Base-by-base conservation (phyloP, 2,329 filamentous ascomycete species). In the Cladosporium phlei region DNA sequence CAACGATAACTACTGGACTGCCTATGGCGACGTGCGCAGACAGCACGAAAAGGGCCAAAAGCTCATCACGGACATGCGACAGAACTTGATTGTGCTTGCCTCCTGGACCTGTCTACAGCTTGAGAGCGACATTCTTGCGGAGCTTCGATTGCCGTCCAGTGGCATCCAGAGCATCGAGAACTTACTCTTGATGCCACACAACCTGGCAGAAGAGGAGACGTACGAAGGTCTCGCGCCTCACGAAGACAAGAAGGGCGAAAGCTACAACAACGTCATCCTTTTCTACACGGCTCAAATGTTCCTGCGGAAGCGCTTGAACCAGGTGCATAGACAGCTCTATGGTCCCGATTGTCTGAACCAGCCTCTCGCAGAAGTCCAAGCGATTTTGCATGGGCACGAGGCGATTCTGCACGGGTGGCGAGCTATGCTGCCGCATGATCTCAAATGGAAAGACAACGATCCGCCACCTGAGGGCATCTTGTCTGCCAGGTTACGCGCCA, bases 41-140 rank as follows among this genome's bases (percentile, higher is more conserved):
- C 57, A 62, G 52, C 48, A 59, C 24, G 49, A 59, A n/a, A 44
- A 52, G 9, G 55, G 55, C 9, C 55, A 59, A 24, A 48, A 49
- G 34, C 47, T 51, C 25, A 62, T 61, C 44, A 60, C 59, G 47
- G 59, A 62, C 46, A 64, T 60, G 46, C 59, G 57, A 27, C 51
- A 62, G 38, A 71, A 71, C 34, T 54, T 73, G 30, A 67, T 73
- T 19, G 66, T 72, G 47, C 62, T 94, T 56, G 85, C 88, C 0
- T 96, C 90, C 59, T 97, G 91, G 91, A 93, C 90, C 6, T 95
- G 88, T 62, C 71, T 96, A 52, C 91, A 97, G 61, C 75, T 97
- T 9, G 91, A 97, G 67, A 95, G 89, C 66, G 91, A 97, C 64
- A 88, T 97, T 35, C 77, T 96, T 34, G 93, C 93, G 2, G 93